These are phyloP conservation scores for Borealophlyctis nickersoniae DNA, from an alignment of 192 early-diverging fungal species.

Conservation along the genomic window DNA sequence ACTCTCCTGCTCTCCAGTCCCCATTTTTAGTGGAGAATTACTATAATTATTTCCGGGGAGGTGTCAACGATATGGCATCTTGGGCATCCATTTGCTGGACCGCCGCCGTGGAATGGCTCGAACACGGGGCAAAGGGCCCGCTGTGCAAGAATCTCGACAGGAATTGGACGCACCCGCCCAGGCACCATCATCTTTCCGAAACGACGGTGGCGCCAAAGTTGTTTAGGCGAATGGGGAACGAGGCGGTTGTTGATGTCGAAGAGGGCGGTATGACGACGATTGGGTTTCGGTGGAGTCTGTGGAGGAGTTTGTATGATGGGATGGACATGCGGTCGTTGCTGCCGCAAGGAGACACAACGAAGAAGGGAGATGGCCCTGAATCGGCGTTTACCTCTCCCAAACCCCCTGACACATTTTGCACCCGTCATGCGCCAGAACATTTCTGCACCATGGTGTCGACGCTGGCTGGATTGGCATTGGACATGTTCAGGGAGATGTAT, in stretches of 20 bases:
- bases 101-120: constrained; percentile 42
- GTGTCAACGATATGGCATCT: constrained; percentile 62
- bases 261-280: too few relatives aligned
- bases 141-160: too few relatives aligned
- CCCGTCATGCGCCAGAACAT: not conserved
- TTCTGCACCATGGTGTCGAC: not conserved
- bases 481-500: not conserved
- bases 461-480: not conserved
- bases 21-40: constrained; percentile 76
- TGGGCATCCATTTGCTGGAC: constrained; percentile 57
- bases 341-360: too few relatives aligned
- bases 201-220: too few relatives aligned
- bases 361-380: too few relatives aligned
- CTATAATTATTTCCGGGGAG: constrained; percentile 70
- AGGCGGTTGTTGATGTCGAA: too few relatives aligned
- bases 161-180: too few relatives aligned
- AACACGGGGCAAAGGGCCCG: constrained; percentile 25
- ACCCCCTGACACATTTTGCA: constrained; percentile 7
- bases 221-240: not conserved
- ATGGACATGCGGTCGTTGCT: too few relatives aligned
- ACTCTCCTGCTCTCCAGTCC: constrained; percentile 37
- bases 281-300: constrained; percentile 12
- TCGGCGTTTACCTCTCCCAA: too few relatives aligned
- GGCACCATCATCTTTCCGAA: too few relatives aligned
- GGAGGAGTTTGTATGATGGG: too few relatives aligned